phyloP scores from a whole-genome alignment of 1,284 basidiomycete species.

The Boletus albobrunnescens region DNA sequence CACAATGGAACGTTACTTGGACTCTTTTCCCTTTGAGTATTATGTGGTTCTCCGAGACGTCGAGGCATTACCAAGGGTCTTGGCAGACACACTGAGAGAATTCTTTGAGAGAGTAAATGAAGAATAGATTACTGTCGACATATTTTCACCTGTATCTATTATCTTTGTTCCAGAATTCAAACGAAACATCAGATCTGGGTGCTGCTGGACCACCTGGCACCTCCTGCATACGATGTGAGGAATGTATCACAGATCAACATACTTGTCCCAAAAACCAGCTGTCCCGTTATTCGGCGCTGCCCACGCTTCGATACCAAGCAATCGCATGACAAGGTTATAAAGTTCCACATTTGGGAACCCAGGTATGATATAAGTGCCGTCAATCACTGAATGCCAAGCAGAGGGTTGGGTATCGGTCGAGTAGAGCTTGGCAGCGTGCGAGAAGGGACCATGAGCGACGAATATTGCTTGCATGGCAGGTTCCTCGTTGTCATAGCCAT shows the following conservation, averaged over 20 bases:
- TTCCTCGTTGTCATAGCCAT: conserved; percentile 79
- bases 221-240: background rate
- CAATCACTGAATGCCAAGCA: conserved; percentile 63
- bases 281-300: conserved; percentile 76
- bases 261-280: conserved; percentile 73
- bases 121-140: conserved; percentile 24
- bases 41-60: conserved; percentile 91
- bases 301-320: conserved; percentile 60
- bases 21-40: conserved; percentile 98
- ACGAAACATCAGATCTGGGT: conserved; percentile 5
- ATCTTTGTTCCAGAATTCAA: background rate
- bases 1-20: conserved; percentile 86
- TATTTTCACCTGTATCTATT: background rate
- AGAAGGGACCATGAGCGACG: conserved; percentile 85
- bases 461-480: conserved; percentile 85
- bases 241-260: conserved; percentile 39
- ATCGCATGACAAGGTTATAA: conserved; percentile 75
- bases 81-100: conserved; percentile 89
- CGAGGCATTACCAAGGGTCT: conserved; percentile 87
- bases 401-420: conserved; percentile 35
- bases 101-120: conserved; percentile 82
- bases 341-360: conserved; percentile 82
- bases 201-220: background rate
- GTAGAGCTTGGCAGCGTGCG: conserved; percentile 53
- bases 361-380: conserved; percentile 69